Evolutionary conservation across 2,329 filamentous ascomycete species (phyloP).

Genomic region (Trichoderma guizhouense): DNA sequence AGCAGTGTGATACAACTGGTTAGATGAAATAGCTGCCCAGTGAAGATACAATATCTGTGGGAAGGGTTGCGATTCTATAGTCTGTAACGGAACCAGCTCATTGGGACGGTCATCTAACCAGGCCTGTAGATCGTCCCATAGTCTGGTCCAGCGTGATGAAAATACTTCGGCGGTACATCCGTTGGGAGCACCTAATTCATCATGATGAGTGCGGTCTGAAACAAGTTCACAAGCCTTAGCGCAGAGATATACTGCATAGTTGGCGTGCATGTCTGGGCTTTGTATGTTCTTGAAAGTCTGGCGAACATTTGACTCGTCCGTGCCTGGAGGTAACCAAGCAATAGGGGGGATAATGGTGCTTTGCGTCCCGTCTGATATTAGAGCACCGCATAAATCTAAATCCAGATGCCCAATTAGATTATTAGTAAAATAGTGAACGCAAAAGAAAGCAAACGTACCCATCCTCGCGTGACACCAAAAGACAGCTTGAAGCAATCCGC

Average conservation of each 20-base stretch:
- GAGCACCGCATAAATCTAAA: background rate
- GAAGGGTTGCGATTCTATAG: slow-evolving; percentile 43
- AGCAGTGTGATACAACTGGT: slow-evolving; percentile 55
- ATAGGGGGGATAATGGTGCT: background rate
- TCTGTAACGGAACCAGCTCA: slow-evolving; percentile 46
- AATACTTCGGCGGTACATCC: slow-evolving; percentile 41
- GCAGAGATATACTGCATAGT: slow-evolving; percentile 56
- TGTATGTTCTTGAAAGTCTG: background rate
- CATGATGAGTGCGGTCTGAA: slow-evolving; percentile 45
- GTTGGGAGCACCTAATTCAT: slow-evolving; percentile 46
- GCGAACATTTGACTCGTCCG: background rate
- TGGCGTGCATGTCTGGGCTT: slow-evolving; percentile 54
- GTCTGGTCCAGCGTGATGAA: slow-evolving; percentile 41
- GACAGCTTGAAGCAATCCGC: background rate
- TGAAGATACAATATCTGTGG: slow-evolving; percentile 51
- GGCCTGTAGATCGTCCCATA: slow-evolving; percentile 49
- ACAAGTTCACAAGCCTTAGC: slow-evolving; percentile 51
- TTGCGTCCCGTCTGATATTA: slow-evolving; percentile 5
- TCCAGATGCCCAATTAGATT: background rate
- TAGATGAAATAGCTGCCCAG: slow-evolving; percentile 54
- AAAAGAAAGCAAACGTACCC: background rate
- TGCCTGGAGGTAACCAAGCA: background rate
- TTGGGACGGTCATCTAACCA: slow-evolving; percentile 47
- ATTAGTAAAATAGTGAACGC: background rate
- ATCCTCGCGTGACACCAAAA: slow-evolving; percentile 12